Base-by-base conservation (phyloP, 2,329 filamentous ascomycete species). In the Pseudocercospora crystallina region DNA sequence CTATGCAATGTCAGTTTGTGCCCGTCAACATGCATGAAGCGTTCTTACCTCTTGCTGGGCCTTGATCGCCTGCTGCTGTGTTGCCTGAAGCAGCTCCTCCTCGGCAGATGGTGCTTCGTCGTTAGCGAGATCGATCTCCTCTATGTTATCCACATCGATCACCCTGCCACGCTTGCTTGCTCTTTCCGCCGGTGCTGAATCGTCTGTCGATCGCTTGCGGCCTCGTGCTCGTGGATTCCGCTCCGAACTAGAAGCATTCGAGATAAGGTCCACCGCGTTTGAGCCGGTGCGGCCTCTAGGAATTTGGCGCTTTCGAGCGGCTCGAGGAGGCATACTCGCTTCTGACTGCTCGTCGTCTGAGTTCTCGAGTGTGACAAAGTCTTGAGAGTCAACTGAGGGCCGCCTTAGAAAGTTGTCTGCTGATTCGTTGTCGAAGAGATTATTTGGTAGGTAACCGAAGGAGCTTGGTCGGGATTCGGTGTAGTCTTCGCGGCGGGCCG, bases 31-130 rank as follows among this genome's bases (percentile, higher is more conserved):
- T 4, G 20, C 7, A 26, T 26, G 7, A 26, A 7, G 20, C 7
- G 20, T 7, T 7, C 20, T 26, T 7, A 26, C 20, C 20, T 45
- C 47, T 44, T 62, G 60, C 53, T 65, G 63, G 39, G 50, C 39
- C 42, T 56, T 52, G 52, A 63, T 57, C 10, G 61, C 56, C 5
- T 58, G 44, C 13, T 52, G 51, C 40, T 64, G 61, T 42, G 65
- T 61, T 34, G 55, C 44, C 36, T 61, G 68, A 0, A 67, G 65
- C 13, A 71, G 55, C 20, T 70, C 69, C 43, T 73, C 71, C 17
- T 71, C 59, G 12, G 57, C 54, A 7, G 58, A 58, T 2, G 54
- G 54, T 26, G 57, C 47, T 14, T 61, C 56, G 20, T 26, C 20
- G 7, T 54, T 42, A 5, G 53, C 46, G 17, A 61, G 52, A 34